phyloP scores from a whole-genome alignment of 768 basidiomycete genomes.

The Dentipellis fragilis region DNA sequence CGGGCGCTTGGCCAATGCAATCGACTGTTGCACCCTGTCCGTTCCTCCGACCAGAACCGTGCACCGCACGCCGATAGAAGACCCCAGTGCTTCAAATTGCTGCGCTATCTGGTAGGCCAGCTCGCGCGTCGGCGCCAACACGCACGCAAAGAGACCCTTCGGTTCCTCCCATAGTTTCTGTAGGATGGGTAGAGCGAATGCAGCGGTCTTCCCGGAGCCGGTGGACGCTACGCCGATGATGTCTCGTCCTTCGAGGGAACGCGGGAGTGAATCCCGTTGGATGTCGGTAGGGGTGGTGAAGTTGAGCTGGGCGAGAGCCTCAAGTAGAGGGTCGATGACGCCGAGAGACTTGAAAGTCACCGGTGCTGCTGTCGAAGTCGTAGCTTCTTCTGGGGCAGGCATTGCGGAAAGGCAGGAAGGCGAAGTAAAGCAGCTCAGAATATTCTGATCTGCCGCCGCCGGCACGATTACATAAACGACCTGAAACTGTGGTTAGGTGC shows the following conservation, averaged over 20 bases:
- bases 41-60: conserved; percentile 92
- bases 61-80: conserved; percentile 86
- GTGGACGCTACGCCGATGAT: conserved; percentile 98
- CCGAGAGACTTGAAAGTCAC: conserved; percentile 76
- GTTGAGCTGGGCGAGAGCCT: conserved; percentile 71
- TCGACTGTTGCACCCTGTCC: conserved; percentile 83
- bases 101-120: conserved; percentile 98
- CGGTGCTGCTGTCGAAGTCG: conserved; percentile 27
- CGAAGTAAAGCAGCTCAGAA: neutral
- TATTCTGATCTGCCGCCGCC: too few relatives aligned
- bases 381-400: conserved; percentile 58
- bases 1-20: conserved; percentile 87
- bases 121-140: conserved; percentile 96
- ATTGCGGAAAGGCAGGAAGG: conserved; percentile 23
- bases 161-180: conserved; percentile 97
- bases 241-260: conserved; percentile 84
- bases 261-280: conserved; percentile 75
- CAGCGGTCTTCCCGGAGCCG: conserved; percentile 95
- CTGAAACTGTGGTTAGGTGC: too few relatives aligned
- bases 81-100: conserved; percentile 86
- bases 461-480: too few relatives aligned
- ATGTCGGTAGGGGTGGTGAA: conserved; percentile 89
- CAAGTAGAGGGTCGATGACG: conserved; percentile 80
- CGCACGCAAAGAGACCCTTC: conserved; percentile 84
- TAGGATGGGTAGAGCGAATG: conserved; percentile 91